Evolutionary conservation across 2,329 filamentous ascomycete genomes (phyloP).

Genomic region (Exophiala oligosperma): DNA sequence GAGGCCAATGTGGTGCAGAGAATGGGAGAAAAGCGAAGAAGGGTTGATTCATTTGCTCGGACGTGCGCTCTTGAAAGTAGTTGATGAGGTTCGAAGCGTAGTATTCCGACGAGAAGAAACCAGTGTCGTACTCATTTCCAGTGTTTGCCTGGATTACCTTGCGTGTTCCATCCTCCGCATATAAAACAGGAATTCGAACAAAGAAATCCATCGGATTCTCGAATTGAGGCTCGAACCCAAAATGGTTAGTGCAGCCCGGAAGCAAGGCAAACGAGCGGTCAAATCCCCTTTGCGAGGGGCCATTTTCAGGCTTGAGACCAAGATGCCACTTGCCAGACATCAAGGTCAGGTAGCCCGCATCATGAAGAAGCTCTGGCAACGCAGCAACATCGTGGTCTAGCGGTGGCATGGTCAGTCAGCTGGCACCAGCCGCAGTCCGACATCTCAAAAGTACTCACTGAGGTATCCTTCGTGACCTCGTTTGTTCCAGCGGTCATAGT

Average conservation of each 20-base stretch:
- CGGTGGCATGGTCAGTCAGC: too few species aligned
- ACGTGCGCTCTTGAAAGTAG: slow-evolving; percentile 54
- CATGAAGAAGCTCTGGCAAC: slow-evolving; percentile 58
- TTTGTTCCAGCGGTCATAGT: slow-evolving; percentile 37
- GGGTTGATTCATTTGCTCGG: slow-evolving; percentile 52
- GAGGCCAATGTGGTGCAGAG: slow-evolving; percentile 55
- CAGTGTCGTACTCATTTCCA: too few species aligned
- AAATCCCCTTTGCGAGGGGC: slow-evolving; percentile 59
- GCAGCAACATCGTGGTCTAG: slow-evolving; percentile 55
- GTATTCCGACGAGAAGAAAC: slow-evolving; percentile 41
- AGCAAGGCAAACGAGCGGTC: slow-evolving; percentile 61
- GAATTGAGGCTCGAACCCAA: slow-evolving; percentile 51
- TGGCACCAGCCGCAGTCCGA: too few species aligned
- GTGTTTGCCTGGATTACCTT: too few species aligned
- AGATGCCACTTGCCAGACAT: slow-evolving; percentile 67
- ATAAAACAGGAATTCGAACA: slow-evolving; percentile 43
- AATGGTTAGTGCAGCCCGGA: slow-evolving; percentile 61
- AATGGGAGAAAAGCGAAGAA: slow-evolving; percentile 53
- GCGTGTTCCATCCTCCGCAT: slow-evolving; percentile 43
- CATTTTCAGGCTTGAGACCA: slow-evolving; percentile 59
- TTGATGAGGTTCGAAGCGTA: slow-evolving; percentile 57
- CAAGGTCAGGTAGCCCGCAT: slow-evolving; percentile 60
- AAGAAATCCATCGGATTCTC: slow-evolving; percentile 42
- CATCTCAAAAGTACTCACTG: slow-evolving; percentile 30
- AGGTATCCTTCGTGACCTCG: slow-evolving; percentile 66